Percentiles rank a stretch among this genome's conserved stretches.
Evolutionary conservation across 306 rosid genomes (phyloP).

Genomic region (Acacia crassicarpa): DNA sequence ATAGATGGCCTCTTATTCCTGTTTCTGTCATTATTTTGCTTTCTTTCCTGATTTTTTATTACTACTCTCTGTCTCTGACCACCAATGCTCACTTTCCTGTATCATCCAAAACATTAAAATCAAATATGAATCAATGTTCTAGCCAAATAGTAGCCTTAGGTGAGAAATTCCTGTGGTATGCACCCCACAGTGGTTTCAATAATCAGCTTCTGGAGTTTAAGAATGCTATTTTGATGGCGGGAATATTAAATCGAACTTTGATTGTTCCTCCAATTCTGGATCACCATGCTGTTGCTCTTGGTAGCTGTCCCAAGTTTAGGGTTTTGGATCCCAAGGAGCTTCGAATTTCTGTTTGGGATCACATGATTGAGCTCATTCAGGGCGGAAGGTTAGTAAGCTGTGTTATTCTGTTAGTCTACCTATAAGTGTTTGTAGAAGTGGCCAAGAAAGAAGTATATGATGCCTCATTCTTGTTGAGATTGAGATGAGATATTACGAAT

Average conservation of each 20-base stretch:
- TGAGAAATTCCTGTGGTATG: conserved; percentile 71
- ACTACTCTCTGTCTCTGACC: conserved; percentile 38
- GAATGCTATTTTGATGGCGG: conserved; percentile 63
- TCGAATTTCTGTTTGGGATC: conserved; percentile 71
- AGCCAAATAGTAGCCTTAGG: conserved; percentile 35
- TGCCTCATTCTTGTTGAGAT: neutral
- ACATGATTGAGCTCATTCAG: neutral
- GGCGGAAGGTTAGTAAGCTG: neutral
- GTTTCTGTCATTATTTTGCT: conserved; percentile 34
- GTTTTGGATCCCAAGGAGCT: conserved; percentile 52
- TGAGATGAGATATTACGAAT: neutral
- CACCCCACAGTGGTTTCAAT: conserved; percentile 91
- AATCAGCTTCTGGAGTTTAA: conserved; percentile 87
- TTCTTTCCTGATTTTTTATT: conserved; percentile 40
- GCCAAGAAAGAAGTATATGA: neutral
- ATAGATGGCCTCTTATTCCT: conserved; percentile 42
- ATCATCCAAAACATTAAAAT: conserved; percentile 14
- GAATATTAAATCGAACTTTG: conserved; percentile 77
- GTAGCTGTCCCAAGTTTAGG: conserved; percentile 90
- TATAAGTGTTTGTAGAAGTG: neutral
- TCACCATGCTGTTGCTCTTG: conserved; percentile 84
- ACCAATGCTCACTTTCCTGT: conserved; percentile 24
- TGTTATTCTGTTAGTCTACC: neutral
- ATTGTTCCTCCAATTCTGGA: conserved; percentile 79
- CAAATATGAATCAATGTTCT: conserved; percentile 42